These are phyloP conservation scores for Toxicodendron radicans DNA, from an alignment of 345 rosid species.

Conservation along the genomic window DNA sequence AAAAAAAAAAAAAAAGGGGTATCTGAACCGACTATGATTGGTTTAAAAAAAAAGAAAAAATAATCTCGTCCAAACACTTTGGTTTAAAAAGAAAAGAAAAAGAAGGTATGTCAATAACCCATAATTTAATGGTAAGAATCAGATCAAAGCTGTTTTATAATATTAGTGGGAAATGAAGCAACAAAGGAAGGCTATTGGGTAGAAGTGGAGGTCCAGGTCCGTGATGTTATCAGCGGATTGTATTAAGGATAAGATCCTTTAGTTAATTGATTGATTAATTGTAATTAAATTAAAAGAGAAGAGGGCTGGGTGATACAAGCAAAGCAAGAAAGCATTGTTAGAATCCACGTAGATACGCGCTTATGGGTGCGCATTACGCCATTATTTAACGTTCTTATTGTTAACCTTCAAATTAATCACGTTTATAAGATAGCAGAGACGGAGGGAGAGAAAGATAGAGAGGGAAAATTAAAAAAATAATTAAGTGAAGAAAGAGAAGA, in stretches of 20 bases:
- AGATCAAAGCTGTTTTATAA: neutral
- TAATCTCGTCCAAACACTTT: too few species aligned
- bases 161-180: constrained; percentile 8
- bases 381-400: constrained; percentile 22
- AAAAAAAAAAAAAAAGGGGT: too few species aligned
- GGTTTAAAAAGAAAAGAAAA: too few species aligned
- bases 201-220: neutral
- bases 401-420: neutral
- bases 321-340: constrained; percentile 34
- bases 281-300: neutral
- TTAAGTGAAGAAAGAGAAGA: neutral
- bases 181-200: neutral
- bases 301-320: constrained; percentile 41
- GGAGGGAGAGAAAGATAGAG: neutral
- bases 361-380: constrained; percentile 49
- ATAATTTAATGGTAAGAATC: neutral
- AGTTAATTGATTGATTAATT: neutral
- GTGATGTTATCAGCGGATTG: neutral
- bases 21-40: too few species aligned
- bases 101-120: neutral
- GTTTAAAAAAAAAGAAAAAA: too few species aligned
- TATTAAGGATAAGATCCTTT: neutral
- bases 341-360: constrained; percentile 55
- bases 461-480: neutral
- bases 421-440: neutral